A percentile compares a stretch with the other conserved stretches of the same genome.
These are phyloP conservation scores for Xylariales sp. DNA, from an alignment of 2,329 filamentous ascomycete species.

Conservation along the genomic window DNA sequence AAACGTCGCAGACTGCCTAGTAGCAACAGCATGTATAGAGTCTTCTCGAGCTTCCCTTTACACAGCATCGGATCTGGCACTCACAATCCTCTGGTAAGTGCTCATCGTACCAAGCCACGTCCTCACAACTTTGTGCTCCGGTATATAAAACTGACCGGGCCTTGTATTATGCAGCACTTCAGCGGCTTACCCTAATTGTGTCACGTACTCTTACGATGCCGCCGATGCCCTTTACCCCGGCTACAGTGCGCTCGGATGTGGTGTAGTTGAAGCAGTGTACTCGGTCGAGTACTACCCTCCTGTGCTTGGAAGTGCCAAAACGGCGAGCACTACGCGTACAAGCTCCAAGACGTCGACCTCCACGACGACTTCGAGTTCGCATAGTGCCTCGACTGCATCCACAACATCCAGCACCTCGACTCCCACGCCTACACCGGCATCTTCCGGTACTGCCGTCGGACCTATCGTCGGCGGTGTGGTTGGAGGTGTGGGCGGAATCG, in stretches of 20 bases:
- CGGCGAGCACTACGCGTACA: background rate
- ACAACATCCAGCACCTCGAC: background rate
- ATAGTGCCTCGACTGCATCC: background rate
- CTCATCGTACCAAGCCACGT: background rate
- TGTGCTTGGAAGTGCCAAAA: background rate
- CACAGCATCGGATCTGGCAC: background rate
- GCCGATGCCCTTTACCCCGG: conserved; percentile 19
- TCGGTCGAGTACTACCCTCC: conserved; percentile 14
- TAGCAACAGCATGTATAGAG: conserved; percentile 23
- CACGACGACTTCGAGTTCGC: background rate
- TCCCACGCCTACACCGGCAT: background rate
- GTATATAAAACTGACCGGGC: too few relatives aligned
- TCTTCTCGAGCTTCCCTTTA: conserved; percentile 10
- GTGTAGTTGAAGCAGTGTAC: conserved; percentile 14
- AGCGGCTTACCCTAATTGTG: conserved; percentile 18
- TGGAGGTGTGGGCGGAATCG: conserved; percentile 20
- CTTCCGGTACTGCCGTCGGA: conserved; percentile 13
- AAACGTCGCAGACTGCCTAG: conserved; percentile 15
- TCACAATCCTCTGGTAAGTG: conserved; percentile 6
- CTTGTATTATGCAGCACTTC: conserved; percentile 1
- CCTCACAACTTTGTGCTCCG: too few relatives aligned
- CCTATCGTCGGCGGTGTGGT: conserved; percentile 23
- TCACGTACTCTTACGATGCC: conserved; percentile 22
- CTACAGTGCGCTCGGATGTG: conserved; percentile 21
- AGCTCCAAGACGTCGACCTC: background rate